Conservation (phyloP, 495 filamentous ascomycete species). For the Tuber microsphaerosporum region DNA sequence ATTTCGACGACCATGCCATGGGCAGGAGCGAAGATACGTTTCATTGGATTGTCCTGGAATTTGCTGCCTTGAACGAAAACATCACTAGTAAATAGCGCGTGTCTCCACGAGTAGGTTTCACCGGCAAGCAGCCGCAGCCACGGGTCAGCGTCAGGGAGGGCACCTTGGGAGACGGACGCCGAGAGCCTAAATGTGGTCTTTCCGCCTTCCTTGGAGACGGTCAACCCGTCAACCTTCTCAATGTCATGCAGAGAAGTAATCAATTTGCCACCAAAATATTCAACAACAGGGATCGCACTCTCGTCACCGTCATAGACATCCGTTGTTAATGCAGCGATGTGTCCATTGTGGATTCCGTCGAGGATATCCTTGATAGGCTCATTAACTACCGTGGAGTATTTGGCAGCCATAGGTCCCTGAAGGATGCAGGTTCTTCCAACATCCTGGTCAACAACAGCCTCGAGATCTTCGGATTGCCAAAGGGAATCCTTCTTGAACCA, state of each 20-base stretch:
- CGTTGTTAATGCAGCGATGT: constrained; percentile 67
- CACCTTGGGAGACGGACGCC: constrained; percentile 55
- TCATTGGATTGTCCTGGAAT: constrained; percentile 94
- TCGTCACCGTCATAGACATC: constrained; percentile 74
- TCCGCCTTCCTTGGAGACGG: constrained; percentile 61
- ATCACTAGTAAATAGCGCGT: constrained; percentile 95
- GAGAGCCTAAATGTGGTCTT: constrained; percentile 77
- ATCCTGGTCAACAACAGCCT: constrained; percentile 90
- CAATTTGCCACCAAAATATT: constrained; percentile 89
- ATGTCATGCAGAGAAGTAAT: constrained; percentile 57
- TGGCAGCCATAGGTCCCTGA: constrained; percentile 88
- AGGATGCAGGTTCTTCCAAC: constrained; percentile 91
- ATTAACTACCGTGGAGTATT: constrained; percentile 78
- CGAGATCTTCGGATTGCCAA: constrained; percentile 96
- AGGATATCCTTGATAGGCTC: constrained; percentile 92
- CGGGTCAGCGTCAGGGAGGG: constrained; percentile 66
- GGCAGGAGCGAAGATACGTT: constrained; percentile 76
- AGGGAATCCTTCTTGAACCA: constrained; percentile 99
- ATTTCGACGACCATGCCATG: constrained; percentile 86
- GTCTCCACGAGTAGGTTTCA: constrained; percentile 73
- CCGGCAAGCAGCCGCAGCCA: constrained; percentile 92
- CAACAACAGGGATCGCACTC: constrained; percentile 68
- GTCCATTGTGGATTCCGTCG: constrained; percentile 76
- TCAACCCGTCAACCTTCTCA: constrained; percentile 67
- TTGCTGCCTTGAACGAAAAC: constrained; percentile 91